These are phyloP conservation scores for Chrysanthemum makinoi DNA, from an alignment of 129 eudicot species.

Conservation along the genomic window DNA sequence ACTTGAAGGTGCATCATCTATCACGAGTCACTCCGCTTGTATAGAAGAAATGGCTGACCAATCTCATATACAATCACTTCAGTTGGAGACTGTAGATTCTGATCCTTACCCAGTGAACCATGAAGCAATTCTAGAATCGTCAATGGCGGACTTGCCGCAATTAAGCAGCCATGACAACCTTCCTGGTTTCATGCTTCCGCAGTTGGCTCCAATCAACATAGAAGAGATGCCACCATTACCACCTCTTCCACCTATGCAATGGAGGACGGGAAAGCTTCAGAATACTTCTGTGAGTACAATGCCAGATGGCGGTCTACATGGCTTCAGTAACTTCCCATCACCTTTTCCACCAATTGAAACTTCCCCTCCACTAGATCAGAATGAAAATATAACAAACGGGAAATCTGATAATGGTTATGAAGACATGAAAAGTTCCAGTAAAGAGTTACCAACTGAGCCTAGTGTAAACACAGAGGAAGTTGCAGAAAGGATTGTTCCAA, in stretches of 20 bases:
- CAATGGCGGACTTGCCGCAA: slow-evolving; percentile 22
- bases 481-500: slow-evolving; percentile 17
- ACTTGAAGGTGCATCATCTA: slow-evolving; percentile 19
- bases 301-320: slow-evolving; percentile 28
- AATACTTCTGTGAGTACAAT: slow-evolving; percentile 31
- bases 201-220: slow-evolving; percentile 40
- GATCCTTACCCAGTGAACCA: slow-evolving; percentile 11
- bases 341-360: slow-evolving; percentile 21
- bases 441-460: too few species aligned
- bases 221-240: slow-evolving; percentile 89
- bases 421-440: slow-evolving; percentile 7
- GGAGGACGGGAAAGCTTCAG: slow-evolving; percentile 70
- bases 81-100: slow-evolving; percentile 5
- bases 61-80: slow-evolving; percentile 8
- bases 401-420: slow-evolving; percentile 20
- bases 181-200: slow-evolving; percentile 36
- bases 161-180: slow-evolving; percentile 15
- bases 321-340: slow-evolving; percentile 29
- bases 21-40: slow-evolving; percentile 13
- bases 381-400: slow-evolving; percentile 16
- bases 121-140: slow-evolving; percentile 23
- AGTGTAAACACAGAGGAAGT: slow-evolving; percentile 7
- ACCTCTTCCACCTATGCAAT: slow-evolving; percentile 94
- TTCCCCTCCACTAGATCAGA: slow-evolving; percentile 2
- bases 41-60: slow-evolving; percentile 33